Base-by-base conservation (phyloP, 305 asterid genomes). In the Rubia peregrina region DNA sequence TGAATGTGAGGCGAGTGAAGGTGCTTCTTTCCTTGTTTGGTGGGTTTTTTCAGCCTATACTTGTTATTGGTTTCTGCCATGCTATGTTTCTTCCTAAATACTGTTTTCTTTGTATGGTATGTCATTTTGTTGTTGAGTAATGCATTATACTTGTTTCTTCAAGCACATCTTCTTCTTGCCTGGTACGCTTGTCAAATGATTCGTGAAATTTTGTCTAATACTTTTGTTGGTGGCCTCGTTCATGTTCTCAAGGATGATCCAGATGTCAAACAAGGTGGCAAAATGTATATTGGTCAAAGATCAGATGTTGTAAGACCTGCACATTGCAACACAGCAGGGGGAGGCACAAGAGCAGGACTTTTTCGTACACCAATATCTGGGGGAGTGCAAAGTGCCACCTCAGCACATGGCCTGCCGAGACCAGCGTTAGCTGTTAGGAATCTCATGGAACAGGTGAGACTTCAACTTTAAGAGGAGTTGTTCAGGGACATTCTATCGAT, bases 351-450 rank as follows among this genome's bases (percentile, higher is more conserved):
- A 74, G 88, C 98, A 65, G 99, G 98, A 66, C 99, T 94, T 82
- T 94, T 89, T 71, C 85, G 99, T 73, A 90, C 98, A 9, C 99
- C 99, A 63, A 94, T 94, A 80, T 89, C 99, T 48, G 98, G 99
- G 61, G 99, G 99, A 51, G 98, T 94, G 56, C 99, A 94, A 80
- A 91, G 95, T 86, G 98, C 98, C 74, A 94, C 99, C 77, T 86
- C 96, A 68, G 96, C 95, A 71, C 97, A 94, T 61, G 99, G 94
- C 71, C 85, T 90, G 71, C 99, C 96, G 3, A 87, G 89, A 78
- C 98, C 98, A 69, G 93, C 98, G 73, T 87, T 91, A 75, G 99
- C 99, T 9, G 99, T 94, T 71, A 88, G 98, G 61, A 94, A 94
- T 81, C 83, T 94, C 73, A 91, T 94, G 99, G 99, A 94, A 79